phyloP scores from a whole-genome alignment of 2,329 filamentous ascomycete genomes.

The Fusarium pseudonygamai region DNA sequence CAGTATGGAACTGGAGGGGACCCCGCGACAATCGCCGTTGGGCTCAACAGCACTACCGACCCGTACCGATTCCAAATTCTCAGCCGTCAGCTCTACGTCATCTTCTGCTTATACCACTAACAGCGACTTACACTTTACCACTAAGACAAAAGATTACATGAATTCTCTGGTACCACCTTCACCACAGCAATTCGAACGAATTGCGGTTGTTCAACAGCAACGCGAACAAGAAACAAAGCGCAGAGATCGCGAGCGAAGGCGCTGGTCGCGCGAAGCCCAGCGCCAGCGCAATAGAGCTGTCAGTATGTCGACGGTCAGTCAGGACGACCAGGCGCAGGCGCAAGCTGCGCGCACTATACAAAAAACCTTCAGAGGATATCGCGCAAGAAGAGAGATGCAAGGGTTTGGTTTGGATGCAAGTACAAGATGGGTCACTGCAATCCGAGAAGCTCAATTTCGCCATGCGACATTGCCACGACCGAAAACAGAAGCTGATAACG shows the following conservation, averaged over 20 bases:
- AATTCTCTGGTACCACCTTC: slow-evolving; percentile 47
- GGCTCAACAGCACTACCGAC: not conserved
- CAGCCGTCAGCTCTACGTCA: slow-evolving; percentile 27
- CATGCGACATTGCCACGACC: slow-evolving; percentile 57
- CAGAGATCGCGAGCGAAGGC: slow-evolving; percentile 50
- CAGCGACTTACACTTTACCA: slow-evolving; percentile 11
- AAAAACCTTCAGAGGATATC: slow-evolving; percentile 81
- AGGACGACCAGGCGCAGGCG: slow-evolving; percentile 47
- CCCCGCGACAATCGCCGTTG: slow-evolving; percentile 25
- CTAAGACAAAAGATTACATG: slow-evolving; percentile 57
- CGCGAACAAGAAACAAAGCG: slow-evolving; percentile 57
- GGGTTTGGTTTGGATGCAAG: slow-evolving; percentile 76
- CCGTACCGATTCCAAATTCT: slow-evolving; percentile 25
- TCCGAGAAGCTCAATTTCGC: slow-evolving; percentile 66
- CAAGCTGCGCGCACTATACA: slow-evolving; percentile 69
- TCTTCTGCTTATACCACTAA: slow-evolving; percentile 2
- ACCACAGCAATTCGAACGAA: slow-evolving; percentile 56
- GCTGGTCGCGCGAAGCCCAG: slow-evolving; percentile 48
- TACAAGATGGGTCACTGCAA: slow-evolving; percentile 75
- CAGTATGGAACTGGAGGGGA: slow-evolving; percentile 4
- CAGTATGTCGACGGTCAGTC: slow-evolving; percentile 15
- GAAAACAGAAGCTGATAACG: slow-evolving; percentile 36
- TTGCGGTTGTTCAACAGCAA: slow-evolving; percentile 59
- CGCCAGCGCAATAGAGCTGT: slow-evolving; percentile 28
- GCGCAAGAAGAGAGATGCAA: slow-evolving; percentile 73